phyloP scores from a whole-genome alignment of 2,329 filamentous ascomycete genomes.

The Onygena corvina region DNA sequence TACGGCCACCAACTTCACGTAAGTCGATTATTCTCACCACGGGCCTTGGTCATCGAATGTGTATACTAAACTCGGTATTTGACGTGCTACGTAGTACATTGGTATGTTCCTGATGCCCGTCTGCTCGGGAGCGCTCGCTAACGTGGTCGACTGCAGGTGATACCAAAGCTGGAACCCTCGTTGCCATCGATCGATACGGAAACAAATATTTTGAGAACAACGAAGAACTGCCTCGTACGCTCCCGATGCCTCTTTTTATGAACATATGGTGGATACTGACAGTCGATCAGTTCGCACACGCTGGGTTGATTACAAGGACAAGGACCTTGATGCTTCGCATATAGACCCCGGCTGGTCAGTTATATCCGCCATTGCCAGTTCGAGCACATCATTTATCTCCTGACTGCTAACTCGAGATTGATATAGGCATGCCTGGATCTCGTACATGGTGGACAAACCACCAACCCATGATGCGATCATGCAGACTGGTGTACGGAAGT shows the following conservation, averaged over 20 bases:
- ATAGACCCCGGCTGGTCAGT: constrained; percentile 78
- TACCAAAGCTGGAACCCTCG: constrained; percentile 81
- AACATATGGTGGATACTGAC: background rate
- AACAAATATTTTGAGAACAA: constrained; percentile 97
- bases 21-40: constrained; percentile 32
- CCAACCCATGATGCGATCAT: constrained; percentile 65
- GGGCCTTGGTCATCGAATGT: too few species aligned
- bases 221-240: constrained; percentile 74
- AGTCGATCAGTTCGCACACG: constrained; percentile 62
- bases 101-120: constrained; percentile 21
- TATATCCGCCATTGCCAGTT: background rate
- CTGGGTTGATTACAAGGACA: constrained; percentile 93
- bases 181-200: constrained; percentile 78
- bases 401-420: background rate
- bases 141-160: constrained; percentile 52
- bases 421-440: constrained; percentile 82
- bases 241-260: constrained; percentile 7
- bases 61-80: background rate
- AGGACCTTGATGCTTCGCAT: constrained; percentile 53
- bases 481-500: constrained; percentile 53
- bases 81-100: constrained; percentile 27
- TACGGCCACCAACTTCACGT: constrained; percentile 87
- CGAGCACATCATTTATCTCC: background rate
- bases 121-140: constrained; percentile 1
- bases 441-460: constrained; percentile 79